phyloP scores from a whole-genome alignment of 331 rosid genomes.

The Rosa hybrid region DNA sequence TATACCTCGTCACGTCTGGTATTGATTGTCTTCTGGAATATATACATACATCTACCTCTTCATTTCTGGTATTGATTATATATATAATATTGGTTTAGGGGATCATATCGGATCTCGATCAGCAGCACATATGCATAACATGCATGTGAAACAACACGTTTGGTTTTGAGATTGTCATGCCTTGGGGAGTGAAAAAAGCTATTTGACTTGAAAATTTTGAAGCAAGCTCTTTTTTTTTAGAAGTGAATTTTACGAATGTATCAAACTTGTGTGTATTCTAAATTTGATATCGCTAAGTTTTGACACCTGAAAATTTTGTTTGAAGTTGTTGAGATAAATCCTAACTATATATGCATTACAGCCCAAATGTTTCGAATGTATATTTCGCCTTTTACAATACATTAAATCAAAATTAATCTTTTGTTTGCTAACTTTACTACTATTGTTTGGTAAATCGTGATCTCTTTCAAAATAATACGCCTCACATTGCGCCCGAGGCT shows the following conservation, averaged over 20 bases:
- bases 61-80: not conserved
- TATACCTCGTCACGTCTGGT: not conserved
- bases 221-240: not conserved
- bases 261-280: not conserved
- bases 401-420: not conserved
- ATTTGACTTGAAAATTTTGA: slow-evolving; percentile 12
- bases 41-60: not conserved
- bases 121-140: not conserved
- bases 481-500: slow-evolving; percentile 42
- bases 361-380: not conserved
- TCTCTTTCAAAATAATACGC: slow-evolving; percentile 35
- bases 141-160: slow-evolving; percentile 12
- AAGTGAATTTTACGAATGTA: no score
- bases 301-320: not conserved
- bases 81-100: not conserved
- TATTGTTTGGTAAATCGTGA: slow-evolving; percentile 24
- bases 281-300: not conserved
- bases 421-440: not conserved
- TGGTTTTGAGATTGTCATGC: slow-evolving; percentile 11
- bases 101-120: slow-evolving; percentile 11
- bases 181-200: slow-evolving; percentile 23
- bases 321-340: not conserved
- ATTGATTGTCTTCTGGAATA: not conserved
- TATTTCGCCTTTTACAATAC: not conserved
- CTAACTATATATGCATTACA: not conserved